Percentiles rank a stretch among this genome's conserved stretches.
phyloP scores from a whole-genome alignment of 2,329 filamentous ascomycete species.

The Apiospora koreana region DNA sequence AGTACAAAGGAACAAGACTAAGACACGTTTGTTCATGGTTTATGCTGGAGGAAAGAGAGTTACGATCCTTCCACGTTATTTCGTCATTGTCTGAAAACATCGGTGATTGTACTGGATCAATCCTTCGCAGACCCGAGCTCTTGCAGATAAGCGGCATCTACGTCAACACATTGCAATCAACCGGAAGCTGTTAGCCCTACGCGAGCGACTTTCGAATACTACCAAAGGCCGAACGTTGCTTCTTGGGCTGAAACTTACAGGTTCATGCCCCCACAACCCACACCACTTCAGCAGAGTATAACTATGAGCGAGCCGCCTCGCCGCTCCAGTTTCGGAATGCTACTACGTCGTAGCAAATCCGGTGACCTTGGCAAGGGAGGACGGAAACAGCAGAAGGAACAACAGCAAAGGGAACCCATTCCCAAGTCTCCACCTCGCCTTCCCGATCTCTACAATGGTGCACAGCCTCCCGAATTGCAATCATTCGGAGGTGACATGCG shows the following conservation, averaged over 20 bases:
- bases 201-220: not conserved
- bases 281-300: not conserved
- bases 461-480: conserved; percentile 31
- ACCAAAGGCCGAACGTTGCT: conserved; percentile 7
- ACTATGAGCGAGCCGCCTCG: conserved; percentile 34
- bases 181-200: not conserved
- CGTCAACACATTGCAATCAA: not conserved
- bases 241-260: conserved; percentile 9
- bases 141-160: not conserved
- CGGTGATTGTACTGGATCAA: conserved; percentile 4
- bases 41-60: not conserved
- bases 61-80: not conserved
- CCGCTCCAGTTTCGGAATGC: conserved; percentile 51
- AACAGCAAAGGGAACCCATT: conserved; percentile 55
- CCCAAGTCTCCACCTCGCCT: conserved; percentile 62
- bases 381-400: conserved; percentile 52
- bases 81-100: conserved; percentile 8
- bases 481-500: conserved; percentile 37
- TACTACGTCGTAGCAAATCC: conserved; percentile 58
- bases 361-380: conserved; percentile 52
- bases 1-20: not conserved
- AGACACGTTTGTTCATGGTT: conserved; percentile 2
- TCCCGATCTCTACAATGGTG: conserved; percentile 46
- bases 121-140: not conserved
- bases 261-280: conserved; percentile 21